A percentile compares a stretch with the other conserved stretches of the same genome.
phyloP scores from a whole-genome alignment of 2,329 filamentous ascomycete genomes.

The Dactylellina leptospora region DNA sequence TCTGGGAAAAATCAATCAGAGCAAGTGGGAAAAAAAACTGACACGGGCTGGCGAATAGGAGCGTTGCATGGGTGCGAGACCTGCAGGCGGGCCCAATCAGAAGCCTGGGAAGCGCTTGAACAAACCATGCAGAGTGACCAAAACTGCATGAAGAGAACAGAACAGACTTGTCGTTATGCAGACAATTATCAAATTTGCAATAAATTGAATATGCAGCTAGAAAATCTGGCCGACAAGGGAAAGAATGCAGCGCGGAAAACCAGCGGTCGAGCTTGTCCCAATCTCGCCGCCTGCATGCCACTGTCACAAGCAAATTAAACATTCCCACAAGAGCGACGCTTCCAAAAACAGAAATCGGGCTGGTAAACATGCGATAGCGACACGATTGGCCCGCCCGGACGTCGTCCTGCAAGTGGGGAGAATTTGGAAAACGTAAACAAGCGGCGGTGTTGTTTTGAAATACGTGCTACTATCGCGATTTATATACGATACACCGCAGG shows the following conservation, averaged over 20 bases:
- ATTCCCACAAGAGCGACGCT: slow-evolving; percentile 14
- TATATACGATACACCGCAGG: too few relatives aligned
- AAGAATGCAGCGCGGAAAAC: slow-evolving; percentile 29
- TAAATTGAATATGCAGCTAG: slow-evolving; percentile 32
- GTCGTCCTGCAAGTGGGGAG: slow-evolving; percentile 15
- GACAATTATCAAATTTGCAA: slow-evolving; percentile 1
- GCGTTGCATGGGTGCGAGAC: slow-evolving; percentile 13
- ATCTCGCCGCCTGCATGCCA: slow-evolving; percentile 31
- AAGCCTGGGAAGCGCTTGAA: slow-evolving; percentile 26
- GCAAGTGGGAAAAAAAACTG: background rate
- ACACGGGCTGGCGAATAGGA: slow-evolving; percentile 26
- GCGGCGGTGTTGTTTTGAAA: too few relatives aligned
- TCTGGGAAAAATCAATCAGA: background rate
- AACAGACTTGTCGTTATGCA: slow-evolving; percentile 32
- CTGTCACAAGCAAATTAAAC: slow-evolving; percentile 47
- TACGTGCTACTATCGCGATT: too few relatives aligned
- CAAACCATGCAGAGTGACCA: slow-evolving; percentile 20
- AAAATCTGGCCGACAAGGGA: slow-evolving; percentile 29
- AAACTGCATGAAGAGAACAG: slow-evolving; percentile 6
- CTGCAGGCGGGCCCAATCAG: slow-evolving; percentile 15
- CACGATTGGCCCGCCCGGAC: slow-evolving; percentile 40
- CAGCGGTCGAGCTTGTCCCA: slow-evolving; percentile 35
- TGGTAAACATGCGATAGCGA: slow-evolving; percentile 45
- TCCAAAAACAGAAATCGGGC: slow-evolving; percentile 34
- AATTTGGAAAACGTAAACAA: too few relatives aligned